Conservation (phyloP, 495 filamentous ascomycete genomes). For the Annulohypoxylon moriforme region DNA sequence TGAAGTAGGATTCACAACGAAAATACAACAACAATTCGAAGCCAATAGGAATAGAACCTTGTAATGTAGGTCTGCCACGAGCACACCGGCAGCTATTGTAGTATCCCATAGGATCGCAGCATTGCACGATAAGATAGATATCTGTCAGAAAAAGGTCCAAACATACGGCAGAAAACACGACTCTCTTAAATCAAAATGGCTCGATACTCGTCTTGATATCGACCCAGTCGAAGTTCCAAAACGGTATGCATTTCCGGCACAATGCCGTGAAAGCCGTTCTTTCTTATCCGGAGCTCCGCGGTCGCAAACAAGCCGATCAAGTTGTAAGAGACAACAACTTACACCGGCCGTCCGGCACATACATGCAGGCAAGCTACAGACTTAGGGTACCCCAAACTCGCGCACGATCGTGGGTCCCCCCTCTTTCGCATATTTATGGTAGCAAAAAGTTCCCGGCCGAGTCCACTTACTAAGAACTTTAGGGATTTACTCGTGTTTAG, state of each 20-base stretch:
- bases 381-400: neutral
- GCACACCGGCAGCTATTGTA: conserved; percentile 4
- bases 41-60: conserved; percentile 38
- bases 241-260: conserved; percentile 22
- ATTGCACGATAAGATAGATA: conserved; percentile 8
- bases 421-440: neutral
- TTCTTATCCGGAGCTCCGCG: conserved; percentile 32
- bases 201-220: conserved; percentile 24
- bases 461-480: neutral
- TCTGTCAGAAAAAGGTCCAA: neutral
- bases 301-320: conserved; percentile 5
- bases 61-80: conserved; percentile 29
- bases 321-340: neutral
- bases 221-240: conserved; percentile 24
- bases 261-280: conserved; percentile 19
- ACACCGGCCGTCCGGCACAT: conserved; percentile 33
- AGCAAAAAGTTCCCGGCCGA: neutral
- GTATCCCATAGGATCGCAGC: neutral
- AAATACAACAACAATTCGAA: conserved; percentile 5
- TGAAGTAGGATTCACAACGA: conserved; percentile 14
- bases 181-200: neutral
- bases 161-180: neutral
- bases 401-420: conserved; percentile 14
- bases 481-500: conserved; percentile 8
- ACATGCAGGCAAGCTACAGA: conserved; percentile 3